Conservation (phyloP, 192 early-diverging fungal genomes). For the Coemansia sp. region DNA sequence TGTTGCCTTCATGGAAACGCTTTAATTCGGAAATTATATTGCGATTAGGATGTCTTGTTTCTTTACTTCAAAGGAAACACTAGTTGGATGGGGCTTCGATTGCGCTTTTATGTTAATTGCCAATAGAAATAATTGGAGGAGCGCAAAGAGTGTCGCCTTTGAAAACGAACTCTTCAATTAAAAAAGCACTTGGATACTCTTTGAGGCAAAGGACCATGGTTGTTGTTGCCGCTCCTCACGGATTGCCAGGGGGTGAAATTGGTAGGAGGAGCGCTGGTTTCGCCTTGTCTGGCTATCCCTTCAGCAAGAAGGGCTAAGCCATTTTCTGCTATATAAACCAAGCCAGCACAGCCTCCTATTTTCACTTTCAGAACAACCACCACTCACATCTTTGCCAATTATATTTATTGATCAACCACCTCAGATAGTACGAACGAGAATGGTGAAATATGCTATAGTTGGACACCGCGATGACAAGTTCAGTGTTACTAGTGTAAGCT, state of each 20-base stretch:
- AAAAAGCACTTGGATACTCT: no score
- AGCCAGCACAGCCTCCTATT: not conserved
- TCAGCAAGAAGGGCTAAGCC: not conserved
- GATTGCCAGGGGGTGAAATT: no score
- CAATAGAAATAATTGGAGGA: no score
- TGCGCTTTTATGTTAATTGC: no score
- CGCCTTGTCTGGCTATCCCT: not conserved
- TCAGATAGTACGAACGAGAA: not conserved
- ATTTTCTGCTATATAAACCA: not conserved
- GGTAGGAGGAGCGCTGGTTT: not conserved
- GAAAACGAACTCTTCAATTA: no score
- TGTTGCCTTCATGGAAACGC: no score
- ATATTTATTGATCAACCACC: not conserved
- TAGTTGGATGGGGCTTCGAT: no score
- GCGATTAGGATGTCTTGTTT: no score
- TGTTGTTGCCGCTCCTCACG: slow-evolving; percentile 61
- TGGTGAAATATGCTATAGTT: not conserved
- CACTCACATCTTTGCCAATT: not conserved
- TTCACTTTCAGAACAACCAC: not conserved
- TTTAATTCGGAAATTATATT: no score
- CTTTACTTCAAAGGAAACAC: no score
- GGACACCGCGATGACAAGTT: not conserved
- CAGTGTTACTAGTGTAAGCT: not conserved
- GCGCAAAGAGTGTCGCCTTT: no score
- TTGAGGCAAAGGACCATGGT: no score